These are phyloP conservation scores for Daedaleopsis nitida DNA, from an alignment of 768 basidiomycete genomes.

Conservation along the genomic window DNA sequence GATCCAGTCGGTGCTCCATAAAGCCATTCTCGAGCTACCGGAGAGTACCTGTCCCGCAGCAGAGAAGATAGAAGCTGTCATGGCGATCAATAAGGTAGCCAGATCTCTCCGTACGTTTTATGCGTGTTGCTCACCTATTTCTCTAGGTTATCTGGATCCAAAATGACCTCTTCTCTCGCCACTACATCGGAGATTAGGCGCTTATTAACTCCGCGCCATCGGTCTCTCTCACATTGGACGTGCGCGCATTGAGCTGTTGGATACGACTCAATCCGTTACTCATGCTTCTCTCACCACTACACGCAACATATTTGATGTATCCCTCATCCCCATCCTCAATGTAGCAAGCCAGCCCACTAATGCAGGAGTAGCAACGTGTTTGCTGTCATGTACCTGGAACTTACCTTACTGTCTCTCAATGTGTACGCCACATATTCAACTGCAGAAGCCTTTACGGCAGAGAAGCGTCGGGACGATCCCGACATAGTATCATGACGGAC, in stretches of 20 bases:
- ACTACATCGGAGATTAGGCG: slow-evolving; percentile 39
- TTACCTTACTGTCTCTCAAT: not conserved
- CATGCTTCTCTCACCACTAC: not conserved
- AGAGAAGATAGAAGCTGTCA: slow-evolving; percentile 42
- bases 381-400: too few relatives aligned
- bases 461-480: not conserved
- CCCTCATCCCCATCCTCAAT: not conserved
- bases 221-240: not conserved
- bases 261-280: not conserved
- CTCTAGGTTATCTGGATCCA: slow-evolving; percentile 51
- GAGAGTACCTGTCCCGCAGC: slow-evolving; percentile 36
- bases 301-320: too few relatives aligned
- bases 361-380: too few relatives aligned
- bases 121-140: not conserved
- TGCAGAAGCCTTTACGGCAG: not conserved
- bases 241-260: too few relatives aligned
- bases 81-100: slow-evolving; percentile 47
- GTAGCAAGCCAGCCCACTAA: not conserved
- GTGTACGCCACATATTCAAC: not conserved
- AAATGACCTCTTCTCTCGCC: slow-evolving; percentile 48
- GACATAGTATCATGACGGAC: not conserved
- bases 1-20: slow-evolving; percentile 47
- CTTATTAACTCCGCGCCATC: not conserved
- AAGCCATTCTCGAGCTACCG: slow-evolving; percentile 42
- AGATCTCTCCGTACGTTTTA: slow-evolving; percentile 5